These are phyloP conservation scores for Rhodamnia argentea DNA, from an alignment of 345 rosid genomes.

Conservation along the genomic window DNA sequence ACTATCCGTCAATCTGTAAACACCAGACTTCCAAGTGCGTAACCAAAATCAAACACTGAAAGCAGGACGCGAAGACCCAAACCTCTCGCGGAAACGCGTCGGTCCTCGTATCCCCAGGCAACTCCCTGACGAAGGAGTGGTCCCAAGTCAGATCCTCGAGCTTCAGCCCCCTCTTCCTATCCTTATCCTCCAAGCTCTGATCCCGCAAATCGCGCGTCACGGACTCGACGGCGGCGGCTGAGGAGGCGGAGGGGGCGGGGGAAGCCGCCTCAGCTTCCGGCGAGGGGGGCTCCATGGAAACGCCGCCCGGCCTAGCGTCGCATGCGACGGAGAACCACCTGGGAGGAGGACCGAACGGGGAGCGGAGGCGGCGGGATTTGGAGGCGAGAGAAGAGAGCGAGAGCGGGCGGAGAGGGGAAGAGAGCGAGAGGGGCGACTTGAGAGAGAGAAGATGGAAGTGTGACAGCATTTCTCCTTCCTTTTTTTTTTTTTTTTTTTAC, in stretches of 20 bases:
- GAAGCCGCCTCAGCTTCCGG: constrained; percentile 26
- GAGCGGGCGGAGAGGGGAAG: constrained; percentile 22
- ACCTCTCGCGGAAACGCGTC: constrained; percentile 81
- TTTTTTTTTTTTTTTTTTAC: rapidly evolving
- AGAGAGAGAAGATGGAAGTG: constrained; percentile 2
- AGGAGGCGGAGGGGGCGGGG: constrained; percentile 7
- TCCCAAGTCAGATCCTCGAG: constrained; percentile 90
- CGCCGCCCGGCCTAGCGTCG: constrained; percentile 22
- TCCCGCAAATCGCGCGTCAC: constrained; percentile 58
- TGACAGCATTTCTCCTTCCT: neutral
- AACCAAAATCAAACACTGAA: neutral
- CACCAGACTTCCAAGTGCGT: neutral
- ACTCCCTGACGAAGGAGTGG: constrained; percentile 67
- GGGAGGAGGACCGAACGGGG: constrained; percentile 5
- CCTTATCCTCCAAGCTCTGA: constrained; percentile 37
- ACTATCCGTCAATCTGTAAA: neutral
- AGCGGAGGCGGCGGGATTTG: constrained; percentile 18
- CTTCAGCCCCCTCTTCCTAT: constrained; percentile 8
- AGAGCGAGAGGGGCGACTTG: constrained; percentile 2
- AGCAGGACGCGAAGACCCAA: neutral
- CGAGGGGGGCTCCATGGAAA: constrained; percentile 39
- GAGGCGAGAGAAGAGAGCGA: constrained; percentile 19
- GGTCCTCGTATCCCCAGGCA: constrained; percentile 78
- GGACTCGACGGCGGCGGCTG: constrained; percentile 20
- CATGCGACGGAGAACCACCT: constrained; percentile 13